Percentiles rank a stretch among this genome's conserved stretches.
These are phyloP conservation scores for Irpex sp. DNA, from an alignment of 1,284 basidiomycete species.

Conservation along the genomic window DNA sequence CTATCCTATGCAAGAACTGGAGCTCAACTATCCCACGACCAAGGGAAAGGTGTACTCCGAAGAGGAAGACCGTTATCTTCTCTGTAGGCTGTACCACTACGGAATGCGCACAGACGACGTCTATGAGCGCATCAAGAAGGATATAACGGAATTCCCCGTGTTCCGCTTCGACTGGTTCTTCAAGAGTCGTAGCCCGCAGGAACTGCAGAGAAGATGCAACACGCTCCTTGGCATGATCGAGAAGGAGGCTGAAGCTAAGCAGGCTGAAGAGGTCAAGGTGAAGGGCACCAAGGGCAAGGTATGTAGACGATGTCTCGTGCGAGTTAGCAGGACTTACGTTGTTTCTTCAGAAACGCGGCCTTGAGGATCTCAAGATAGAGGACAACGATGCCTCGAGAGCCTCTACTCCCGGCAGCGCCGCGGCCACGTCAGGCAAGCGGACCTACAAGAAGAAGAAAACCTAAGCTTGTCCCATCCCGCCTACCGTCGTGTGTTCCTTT, in stretches of 20 bases:
- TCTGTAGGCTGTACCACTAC: constrained; percentile 90
- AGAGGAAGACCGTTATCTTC: constrained; percentile 94
- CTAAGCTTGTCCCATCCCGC: constrained; percentile 7
- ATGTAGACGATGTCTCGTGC: constrained; percentile 15
- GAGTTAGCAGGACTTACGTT: constrained; percentile 4
- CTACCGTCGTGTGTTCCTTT: not conserved
- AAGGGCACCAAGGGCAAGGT: constrained; percentile 63
- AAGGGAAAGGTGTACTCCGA: constrained; percentile 96
- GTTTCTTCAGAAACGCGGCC: constrained; percentile 54
- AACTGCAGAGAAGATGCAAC: constrained; percentile 87
- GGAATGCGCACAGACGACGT: constrained; percentile 91
- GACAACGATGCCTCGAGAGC: constrained; percentile 52
- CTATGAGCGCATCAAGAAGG: constrained; percentile 94
- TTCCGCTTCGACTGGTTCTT: constrained; percentile 99
- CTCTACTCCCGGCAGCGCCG: constrained; percentile 47
- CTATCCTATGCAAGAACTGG: constrained; percentile 93
- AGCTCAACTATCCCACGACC: constrained; percentile 91
- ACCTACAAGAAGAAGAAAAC: constrained; percentile 32
- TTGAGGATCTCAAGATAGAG: constrained; percentile 61
- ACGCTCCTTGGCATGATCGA: constrained; percentile 90
- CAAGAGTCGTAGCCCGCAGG: constrained; percentile 90
- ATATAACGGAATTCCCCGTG: constrained; percentile 94
- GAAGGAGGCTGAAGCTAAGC: constrained; percentile 76
- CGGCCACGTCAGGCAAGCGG: constrained; percentile 40
- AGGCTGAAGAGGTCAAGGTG: constrained; percentile 63